A percentile compares a stretch with the other conserved stretches of the same genome.
Conservation (phyloP, 2,329 filamentous ascomycete genomes). For the Sclerotiophoma versabilis region DNA sequence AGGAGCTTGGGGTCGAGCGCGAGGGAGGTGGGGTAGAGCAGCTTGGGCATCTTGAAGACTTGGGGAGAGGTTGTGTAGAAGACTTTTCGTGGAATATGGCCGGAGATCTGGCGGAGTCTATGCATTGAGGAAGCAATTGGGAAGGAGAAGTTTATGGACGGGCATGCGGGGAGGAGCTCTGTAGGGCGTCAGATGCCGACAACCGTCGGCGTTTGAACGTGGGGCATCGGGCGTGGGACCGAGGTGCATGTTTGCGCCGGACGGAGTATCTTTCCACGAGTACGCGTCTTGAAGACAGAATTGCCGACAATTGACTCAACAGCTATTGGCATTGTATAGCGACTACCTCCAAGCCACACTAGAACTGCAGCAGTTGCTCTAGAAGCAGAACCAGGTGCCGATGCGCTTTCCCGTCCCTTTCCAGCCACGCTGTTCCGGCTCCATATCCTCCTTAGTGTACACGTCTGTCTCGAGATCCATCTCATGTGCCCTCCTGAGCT, state of each 20-base stretch:
- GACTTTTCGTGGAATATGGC: conserved; percentile 11
- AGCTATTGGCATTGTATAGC: background rate
- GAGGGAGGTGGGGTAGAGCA: conserved; percentile 71
- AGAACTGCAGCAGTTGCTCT: background rate
- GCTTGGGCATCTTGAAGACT: conserved; percentile 53
- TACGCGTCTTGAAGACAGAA: background rate
- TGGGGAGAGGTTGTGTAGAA: conserved; percentile 11
- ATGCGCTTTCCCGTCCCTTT: conserved; percentile 30
- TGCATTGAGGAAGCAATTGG: conserved; percentile 7
- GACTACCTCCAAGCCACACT: background rate
- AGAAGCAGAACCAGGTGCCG: conserved; percentile 42
- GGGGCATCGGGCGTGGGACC: conserved; percentile 5
- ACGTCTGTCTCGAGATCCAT: conserved; percentile 44
- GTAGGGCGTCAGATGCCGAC: conserved; percentile 16
- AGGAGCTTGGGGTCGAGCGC: conserved; percentile 62
- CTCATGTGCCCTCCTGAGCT: conserved; percentile 32
- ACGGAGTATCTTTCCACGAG: conserved; percentile 17
- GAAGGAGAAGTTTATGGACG: conserved; percentile 3
- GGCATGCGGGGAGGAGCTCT: conserved; percentile 1
- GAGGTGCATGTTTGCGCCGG: conserved; percentile 1
- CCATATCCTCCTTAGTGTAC: conserved; percentile 41
- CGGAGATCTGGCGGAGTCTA: conserved; percentile 8
- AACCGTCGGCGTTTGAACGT: conserved; percentile 16
- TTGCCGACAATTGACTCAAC: conserved; percentile 1
- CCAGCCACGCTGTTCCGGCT: conserved; percentile 33